Evolutionary conservation across 371 early-diverging fungal genomes (phyloP), one percentile per base, ranked within the genome.

Genomic region (Mortierella sp.): DNA sequence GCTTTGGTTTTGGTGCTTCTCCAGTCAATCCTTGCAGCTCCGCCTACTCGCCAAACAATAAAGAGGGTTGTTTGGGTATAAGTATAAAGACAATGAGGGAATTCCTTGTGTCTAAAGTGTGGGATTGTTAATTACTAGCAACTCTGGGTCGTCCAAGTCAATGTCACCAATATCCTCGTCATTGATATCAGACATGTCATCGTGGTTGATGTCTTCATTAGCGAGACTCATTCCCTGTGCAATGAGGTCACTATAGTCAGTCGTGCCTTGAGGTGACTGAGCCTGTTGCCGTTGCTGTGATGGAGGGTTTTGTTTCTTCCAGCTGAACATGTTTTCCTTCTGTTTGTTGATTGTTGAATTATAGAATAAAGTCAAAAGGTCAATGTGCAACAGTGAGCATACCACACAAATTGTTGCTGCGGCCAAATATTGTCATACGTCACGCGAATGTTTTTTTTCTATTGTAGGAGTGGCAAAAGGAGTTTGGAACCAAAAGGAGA

Each of bases 111-210:
- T 3, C 19, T 19, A 15, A 45, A 19, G 19, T 10, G 19, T 45
- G 45, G n/a, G 6, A 19, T 45, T 19, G 19, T 57, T 31, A 6
- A 28, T 53, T 63, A 78, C 83, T 75, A 90, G 72, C 31, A 90
- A 68, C 13, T 83, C 84, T 23, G 90, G 90, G 68, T 90, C 53
- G 53, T 53, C 53, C 53, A 53, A 53, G 53, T 53, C 53, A 53
- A 53, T 53, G 28, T 53, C 88, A 64, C 88, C 83, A 62, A 90
- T 49, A 70, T 88, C 90, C 9, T 83, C 79, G 54, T 89, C 90
- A 10, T 83, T 85, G 17, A 87, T 64, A 59, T 86, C 86, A 5
- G 83, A 86, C 19, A 83, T 71, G 22, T 74, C 80, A 42, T 87
- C 87, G 17, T 75, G 61, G 67, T 73, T 66, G 54, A 75, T 64